Conservation (phyloP, 441 rosid genomes). For the Breynia disticha region DNA sequence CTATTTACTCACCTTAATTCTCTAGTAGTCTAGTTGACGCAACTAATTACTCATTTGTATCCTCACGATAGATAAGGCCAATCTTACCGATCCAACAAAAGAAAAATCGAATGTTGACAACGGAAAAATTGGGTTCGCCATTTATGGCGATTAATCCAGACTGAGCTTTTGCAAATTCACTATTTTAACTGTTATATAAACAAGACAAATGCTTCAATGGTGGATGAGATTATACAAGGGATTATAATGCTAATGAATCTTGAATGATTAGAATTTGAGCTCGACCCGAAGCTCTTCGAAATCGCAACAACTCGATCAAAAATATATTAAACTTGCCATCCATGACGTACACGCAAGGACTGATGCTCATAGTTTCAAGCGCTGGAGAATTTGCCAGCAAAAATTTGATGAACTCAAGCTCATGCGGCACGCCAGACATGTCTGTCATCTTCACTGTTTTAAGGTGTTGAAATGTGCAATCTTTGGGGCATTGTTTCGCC, state of each 20-base stretch:
- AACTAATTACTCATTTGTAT: no score
- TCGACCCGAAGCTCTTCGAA: conserved; percentile 58
- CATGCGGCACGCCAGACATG: conserved; percentile 54
- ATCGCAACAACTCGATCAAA: conserved; percentile 55
- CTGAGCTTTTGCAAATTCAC: no score
- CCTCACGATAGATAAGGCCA: no score
- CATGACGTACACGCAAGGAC: conserved; percentile 39
- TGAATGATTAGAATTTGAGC: conserved; percentile 59
- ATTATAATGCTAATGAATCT: conserved; percentile 14
- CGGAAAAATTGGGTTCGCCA: no score
- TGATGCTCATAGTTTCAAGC: conserved; percentile 49
- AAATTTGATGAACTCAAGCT: conserved; percentile 70
- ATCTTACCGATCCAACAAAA: no score
- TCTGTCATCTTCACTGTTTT: conserved; percentile 59
- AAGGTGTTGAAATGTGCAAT: conserved; percentile 45
- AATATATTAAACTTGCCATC: conserved; percentile 53
- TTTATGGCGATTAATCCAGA: no score
- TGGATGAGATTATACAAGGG: no score
- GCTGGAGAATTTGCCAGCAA: conserved; percentile 59
- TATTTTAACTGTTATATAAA: not conserved
- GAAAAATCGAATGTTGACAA: no score
- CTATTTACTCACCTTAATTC: no score
- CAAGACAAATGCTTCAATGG: not conserved
- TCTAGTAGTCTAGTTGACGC: no score
- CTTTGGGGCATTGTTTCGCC: conserved; percentile 38